Evolutionary conservation across 2,329 filamentous ascomycete genomes (phyloP).

Genomic region (Fusarium sp.): DNA sequence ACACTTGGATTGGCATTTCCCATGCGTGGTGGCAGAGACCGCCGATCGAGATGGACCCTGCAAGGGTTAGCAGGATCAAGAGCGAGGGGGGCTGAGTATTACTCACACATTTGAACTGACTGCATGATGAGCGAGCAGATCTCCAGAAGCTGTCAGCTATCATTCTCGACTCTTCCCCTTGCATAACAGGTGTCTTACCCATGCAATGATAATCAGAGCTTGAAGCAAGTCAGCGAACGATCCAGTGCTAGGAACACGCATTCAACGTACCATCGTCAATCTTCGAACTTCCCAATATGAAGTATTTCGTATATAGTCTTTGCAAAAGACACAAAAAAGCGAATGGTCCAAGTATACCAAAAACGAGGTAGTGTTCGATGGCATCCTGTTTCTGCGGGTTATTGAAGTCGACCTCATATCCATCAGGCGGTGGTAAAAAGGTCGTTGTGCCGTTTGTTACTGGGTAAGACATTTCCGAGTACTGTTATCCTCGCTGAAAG

Average conservation of each 20-base stretch:
- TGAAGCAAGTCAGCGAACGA: background rate
- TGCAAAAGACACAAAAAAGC: constrained; percentile 37
- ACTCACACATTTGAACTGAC: constrained; percentile 39
- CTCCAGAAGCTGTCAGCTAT: background rate
- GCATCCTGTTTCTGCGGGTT: constrained; percentile 43
- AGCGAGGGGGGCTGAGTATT: fast-evolving
- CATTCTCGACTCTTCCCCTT: fast-evolving
- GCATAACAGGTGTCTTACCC: constrained; percentile 1
- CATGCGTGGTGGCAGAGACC: constrained; percentile 45
- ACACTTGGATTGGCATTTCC: constrained; percentile 43
- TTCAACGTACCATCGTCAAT: constrained; percentile 35
- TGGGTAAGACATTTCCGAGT: constrained; percentile 20
- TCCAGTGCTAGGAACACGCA: fast-evolving
- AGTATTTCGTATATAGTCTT: constrained; percentile 47
- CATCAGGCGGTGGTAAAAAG: constrained; percentile 42
- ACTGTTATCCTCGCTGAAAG: background rate
- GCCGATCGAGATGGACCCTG: constrained; percentile 44
- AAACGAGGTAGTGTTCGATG: constrained; percentile 41
- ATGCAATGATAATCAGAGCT: constrained; percentile 26
- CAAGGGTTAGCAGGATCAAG: background rate
- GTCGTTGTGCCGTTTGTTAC: constrained; percentile 41
- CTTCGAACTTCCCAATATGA: constrained; percentile 12
- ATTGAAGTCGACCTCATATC: constrained; percentile 48
- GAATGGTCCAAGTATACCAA: constrained; percentile 37
- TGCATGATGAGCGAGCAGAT: constrained; percentile 42